Base-by-base conservation (phyloP, 306 rosid genomes). In the Sicyos edulis region DNA sequence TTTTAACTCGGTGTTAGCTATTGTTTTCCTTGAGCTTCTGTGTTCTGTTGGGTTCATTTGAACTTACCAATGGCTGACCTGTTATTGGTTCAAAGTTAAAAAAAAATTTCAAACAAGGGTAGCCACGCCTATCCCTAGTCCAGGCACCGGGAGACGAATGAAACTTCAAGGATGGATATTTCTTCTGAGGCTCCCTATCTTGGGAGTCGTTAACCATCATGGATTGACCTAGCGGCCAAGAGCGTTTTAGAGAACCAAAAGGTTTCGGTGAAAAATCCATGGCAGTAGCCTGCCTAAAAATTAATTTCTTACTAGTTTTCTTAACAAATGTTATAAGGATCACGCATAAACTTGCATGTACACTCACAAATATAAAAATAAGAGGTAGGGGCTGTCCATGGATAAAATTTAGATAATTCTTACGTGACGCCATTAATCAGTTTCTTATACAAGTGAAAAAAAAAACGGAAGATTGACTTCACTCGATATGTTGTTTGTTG, bases 401-500 rank as follows among this genome's bases (percentile, higher is more conserved):
- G 49, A n/a, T 62, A 37, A 62, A 8, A 16, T 62, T 62, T 40
- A 47, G 45, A 32, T 61, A 8, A 4, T 58, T 58, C 1, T 21
- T 19, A 9, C 22, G 61, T 20, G n/a, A n/a, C n/a, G n/a, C n/a
- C 15, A 20, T 55, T 10, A 0, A 26, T 20, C 29, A 55, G 22
- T 20, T 56, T 32, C 42, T 59, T 15, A 29, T 59, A 24, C 24
- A 24, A 24, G 32, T 42, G 53, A 65, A 63, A 63, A 65, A 63
- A 63, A 9, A 42, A 65, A 44, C 34, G 17, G 4, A 65, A 42
- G 17, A 45, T 70, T 16, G 40, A 59, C 44, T 2, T 34, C 21
- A 17, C 57, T 3, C 22, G 8, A n/a, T 50, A 24, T 71, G 58
- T 19, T n/a, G 10, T 64, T 77, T 74, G 20, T 80, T 84, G 85